Evolutionary conservation across 2,329 filamentous ascomycete genomes (phyloP).

Genomic region (Diplodia seriata): DNA sequence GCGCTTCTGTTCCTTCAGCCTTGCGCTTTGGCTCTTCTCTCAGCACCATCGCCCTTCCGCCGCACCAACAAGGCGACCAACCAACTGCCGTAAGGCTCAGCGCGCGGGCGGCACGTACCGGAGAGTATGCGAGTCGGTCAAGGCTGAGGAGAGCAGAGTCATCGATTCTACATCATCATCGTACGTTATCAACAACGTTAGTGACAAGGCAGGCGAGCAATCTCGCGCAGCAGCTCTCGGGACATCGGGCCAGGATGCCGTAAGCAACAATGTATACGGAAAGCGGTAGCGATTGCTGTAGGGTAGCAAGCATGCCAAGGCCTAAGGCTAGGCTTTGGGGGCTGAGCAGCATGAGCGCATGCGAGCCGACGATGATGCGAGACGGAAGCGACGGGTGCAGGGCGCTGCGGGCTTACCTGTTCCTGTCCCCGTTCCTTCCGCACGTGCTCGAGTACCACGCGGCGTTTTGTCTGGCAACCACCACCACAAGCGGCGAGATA

Average conservation of each 20-base stretch:
- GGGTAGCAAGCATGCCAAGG: not conserved
- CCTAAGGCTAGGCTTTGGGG: not conserved
- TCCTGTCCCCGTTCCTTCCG: conserved; percentile 1
- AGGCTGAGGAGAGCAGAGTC: not conserved
- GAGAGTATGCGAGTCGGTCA: not conserved
- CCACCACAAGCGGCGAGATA: not conserved
- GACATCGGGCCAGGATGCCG: not conserved
- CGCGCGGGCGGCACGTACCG: not conserved
- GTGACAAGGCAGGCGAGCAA: not conserved
- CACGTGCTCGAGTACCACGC: not conserved
- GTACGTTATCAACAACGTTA: not conserved
- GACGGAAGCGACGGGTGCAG: not conserved
- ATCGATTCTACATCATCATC: not conserved
- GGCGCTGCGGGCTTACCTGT: not conserved
- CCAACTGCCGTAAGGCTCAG: not conserved
- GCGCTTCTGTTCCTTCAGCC: not conserved
- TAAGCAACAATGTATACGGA: not conserved
- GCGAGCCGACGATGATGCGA: conserved; percentile 1
- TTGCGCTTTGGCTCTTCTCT: conserved; percentile 1
- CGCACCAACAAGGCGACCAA: not conserved
- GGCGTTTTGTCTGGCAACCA: not conserved
- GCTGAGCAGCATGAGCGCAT: not conserved
- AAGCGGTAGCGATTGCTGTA: not conserved
- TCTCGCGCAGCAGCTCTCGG: not conserved
- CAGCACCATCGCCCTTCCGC: not conserved